Percentiles rank a stretch among this genome's conserved stretches.
These are phyloP conservation scores for Penicillium coprophilum DNA, from an alignment of 495 filamentous ascomycete genomes.

Conservation along the genomic window DNA sequence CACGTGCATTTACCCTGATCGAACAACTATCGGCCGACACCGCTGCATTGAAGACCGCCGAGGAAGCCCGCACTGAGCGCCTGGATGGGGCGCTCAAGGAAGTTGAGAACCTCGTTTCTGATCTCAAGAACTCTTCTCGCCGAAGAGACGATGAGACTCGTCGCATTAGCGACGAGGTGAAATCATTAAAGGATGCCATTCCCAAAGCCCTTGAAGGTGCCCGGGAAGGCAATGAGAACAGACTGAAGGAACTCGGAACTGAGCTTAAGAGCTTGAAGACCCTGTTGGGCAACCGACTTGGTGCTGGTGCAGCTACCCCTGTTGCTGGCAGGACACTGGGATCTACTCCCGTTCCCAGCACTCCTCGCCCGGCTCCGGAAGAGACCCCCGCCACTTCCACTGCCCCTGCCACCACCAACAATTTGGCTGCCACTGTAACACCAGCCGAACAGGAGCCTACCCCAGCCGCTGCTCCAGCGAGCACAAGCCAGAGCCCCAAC, in stretches of 20 bases:
- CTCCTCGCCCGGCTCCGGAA: slow-evolving; percentile 32
- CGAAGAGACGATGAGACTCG: slow-evolving; percentile 82
- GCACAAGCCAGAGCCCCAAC: slow-evolving; percentile 38
- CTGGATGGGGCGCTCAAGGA: slow-evolving; percentile 80
- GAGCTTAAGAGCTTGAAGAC: slow-evolving; percentile 93
- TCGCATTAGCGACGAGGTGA: slow-evolving; percentile 82
- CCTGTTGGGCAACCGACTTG: slow-evolving; percentile 77
- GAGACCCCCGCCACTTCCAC: slow-evolving; percentile 18
- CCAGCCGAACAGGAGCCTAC: slow-evolving; percentile 35
- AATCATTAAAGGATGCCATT: slow-evolving; percentile 75
- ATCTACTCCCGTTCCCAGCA: slow-evolving; percentile 22
- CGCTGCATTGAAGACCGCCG: slow-evolving; percentile 76
- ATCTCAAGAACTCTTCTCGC: slow-evolving; percentile 74
- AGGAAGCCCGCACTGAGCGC: slow-evolving; percentile 78
- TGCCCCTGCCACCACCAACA: slow-evolving; percentile 32
- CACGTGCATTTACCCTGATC: slow-evolving; percentile 83
- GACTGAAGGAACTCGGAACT: slow-evolving; percentile 78
- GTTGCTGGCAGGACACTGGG: slow-evolving; percentile 33
- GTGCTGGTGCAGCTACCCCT: slow-evolving; percentile 44
- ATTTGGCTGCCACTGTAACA: slow-evolving; percentile 31
- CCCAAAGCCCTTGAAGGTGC: slow-evolving; percentile 85
- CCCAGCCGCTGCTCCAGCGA: slow-evolving; percentile 37
- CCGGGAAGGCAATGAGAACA: slow-evolving; percentile 75
- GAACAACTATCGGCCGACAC: slow-evolving; percentile 92
- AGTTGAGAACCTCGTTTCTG: slow-evolving; percentile 76